phyloP scores from a whole-genome alignment of 2,329 filamentous ascomycete genomes.

The Gliomastix tumulicola region DNA sequence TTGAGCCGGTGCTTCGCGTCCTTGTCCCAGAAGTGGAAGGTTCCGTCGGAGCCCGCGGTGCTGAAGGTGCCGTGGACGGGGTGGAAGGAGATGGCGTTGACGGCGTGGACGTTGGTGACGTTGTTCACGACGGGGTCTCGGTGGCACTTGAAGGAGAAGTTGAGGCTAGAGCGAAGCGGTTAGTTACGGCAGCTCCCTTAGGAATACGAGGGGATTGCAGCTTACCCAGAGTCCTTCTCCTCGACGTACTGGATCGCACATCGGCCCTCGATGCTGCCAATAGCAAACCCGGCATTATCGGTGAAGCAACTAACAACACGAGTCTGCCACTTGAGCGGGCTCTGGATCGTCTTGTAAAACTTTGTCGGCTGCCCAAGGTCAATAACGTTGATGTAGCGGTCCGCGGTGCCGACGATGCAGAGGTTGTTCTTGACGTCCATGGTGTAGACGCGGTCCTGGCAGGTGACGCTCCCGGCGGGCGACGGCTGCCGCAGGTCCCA shows the following conservation, averaged over 20 bases:
- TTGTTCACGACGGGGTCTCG: constrained; percentile 72
- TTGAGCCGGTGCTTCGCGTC: constrained; percentile 83
- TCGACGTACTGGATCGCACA: constrained; percentile 98
- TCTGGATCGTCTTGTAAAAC: constrained; percentile 95
- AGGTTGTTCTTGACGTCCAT: constrained; percentile 88
- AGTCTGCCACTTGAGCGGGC: constrained; percentile 97
- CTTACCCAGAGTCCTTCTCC: constrained; percentile 77
- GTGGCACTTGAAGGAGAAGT: constrained; percentile 99
- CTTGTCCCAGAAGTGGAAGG: constrained; percentile 96
- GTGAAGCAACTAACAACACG: constrained; percentile 91
- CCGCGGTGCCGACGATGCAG: constrained; percentile 85
- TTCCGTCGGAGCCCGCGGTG: constrained; percentile 90
- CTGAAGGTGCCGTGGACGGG: constrained; percentile 96
- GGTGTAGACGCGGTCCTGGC: constrained; percentile 77
- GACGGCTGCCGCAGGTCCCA: constrained; percentile 68
- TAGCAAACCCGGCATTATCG: constrained; percentile 85
- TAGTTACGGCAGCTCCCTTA: too few relatives aligned
- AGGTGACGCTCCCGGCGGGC: constrained; percentile 59
- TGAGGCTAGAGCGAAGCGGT: constrained; percentile 49
- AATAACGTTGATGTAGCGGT: constrained; percentile 93
- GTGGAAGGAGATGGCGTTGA: constrained; percentile 98
- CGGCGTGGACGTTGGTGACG: constrained; percentile 82
- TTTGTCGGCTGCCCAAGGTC: constrained; percentile 82
- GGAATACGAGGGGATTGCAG: constrained; percentile 4
- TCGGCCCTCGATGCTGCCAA: constrained; percentile 92